A percentile compares a stretch with the other conserved stretches of the same genome.
Conservation (phyloP, 2,329 filamentous ascomycete genomes). For the Ceratocystis alfenasii region DNA sequence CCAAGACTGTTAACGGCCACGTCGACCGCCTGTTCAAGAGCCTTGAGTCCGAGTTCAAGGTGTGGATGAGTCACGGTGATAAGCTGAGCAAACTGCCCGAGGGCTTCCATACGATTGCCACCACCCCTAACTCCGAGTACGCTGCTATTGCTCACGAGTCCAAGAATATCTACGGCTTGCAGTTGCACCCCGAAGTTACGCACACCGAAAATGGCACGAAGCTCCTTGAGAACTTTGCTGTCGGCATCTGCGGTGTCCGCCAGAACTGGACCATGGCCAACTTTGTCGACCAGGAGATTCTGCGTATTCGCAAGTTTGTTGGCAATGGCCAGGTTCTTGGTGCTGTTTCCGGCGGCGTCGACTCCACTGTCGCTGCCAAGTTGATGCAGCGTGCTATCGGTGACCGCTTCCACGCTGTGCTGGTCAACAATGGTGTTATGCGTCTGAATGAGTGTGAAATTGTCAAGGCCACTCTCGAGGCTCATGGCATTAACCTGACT, state of each 20-base stretch:
- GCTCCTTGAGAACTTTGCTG: slow-evolving; percentile 69
- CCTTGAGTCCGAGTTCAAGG: slow-evolving; percentile 43
- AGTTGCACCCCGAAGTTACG: slow-evolving; percentile 78
- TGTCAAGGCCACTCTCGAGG: slow-evolving; percentile 65
- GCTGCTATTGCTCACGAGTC: slow-evolving; percentile 64
- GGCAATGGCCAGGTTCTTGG: slow-evolving; percentile 65
- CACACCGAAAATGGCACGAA: slow-evolving; percentile 58
- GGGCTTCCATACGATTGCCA: slow-evolving; percentile 61
- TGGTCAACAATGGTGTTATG: slow-evolving; percentile 79
- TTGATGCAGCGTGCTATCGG: slow-evolving; percentile 77
- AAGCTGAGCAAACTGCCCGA: slow-evolving; percentile 66
- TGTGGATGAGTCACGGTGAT: slow-evolving; percentile 84
- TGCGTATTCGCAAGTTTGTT: slow-evolving; percentile 67
- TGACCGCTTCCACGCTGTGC: slow-evolving; percentile 70
- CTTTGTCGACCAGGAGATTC: slow-evolving; percentile 71
- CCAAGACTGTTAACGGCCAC: slow-evolving; percentile 47
- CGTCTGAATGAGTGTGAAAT: slow-evolving; percentile 71
- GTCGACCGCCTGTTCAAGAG: slow-evolving; percentile 70
- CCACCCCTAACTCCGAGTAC: slow-evolving; percentile 62
- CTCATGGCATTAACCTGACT: slow-evolving; percentile 81
- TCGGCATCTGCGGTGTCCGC: slow-evolving; percentile 66
- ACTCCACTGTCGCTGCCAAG: slow-evolving; percentile 75
- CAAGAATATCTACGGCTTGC: slow-evolving; percentile 66
- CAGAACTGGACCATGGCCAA: slow-evolving; percentile 76
- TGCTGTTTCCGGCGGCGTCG: slow-evolving; percentile 58